Conservation (phyloP, 2,329 filamentous ascomycete genomes). For the Aspergillus arachidicola region DNA sequence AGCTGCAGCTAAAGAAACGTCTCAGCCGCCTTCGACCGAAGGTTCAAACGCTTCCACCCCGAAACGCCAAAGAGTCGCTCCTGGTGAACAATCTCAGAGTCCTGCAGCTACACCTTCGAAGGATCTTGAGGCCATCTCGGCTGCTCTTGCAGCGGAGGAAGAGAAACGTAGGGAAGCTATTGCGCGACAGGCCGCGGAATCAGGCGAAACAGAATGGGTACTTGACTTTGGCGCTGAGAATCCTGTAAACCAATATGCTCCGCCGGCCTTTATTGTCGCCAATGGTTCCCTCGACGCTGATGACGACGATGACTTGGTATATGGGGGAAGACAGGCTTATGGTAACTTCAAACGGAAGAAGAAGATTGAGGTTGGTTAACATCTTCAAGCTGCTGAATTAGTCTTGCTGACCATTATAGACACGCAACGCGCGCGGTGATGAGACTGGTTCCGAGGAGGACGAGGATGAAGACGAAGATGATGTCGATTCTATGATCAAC, state of each 20-base stretch:
- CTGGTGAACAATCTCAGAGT: constrained; percentile 18
- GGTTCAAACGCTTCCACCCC: constrained; percentile 37
- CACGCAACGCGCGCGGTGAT: constrained; percentile 1
- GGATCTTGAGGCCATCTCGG: constrained; percentile 44
- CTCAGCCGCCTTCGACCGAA: constrained; percentile 52
- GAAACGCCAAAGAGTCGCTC: constrained; percentile 41
- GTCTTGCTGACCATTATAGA: constrained; percentile 9
- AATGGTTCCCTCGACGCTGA: constrained; percentile 39
- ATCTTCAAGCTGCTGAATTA: neutral
- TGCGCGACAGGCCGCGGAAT: constrained; percentile 44
- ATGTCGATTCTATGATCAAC: constrained; percentile 21
- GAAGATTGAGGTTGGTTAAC: constrained; percentile 26
- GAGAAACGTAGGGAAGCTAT: constrained; percentile 44
- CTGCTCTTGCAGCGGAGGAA: constrained; percentile 45
- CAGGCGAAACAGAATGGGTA: constrained; percentile 49
- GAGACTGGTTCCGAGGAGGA: constrained; percentile 7
- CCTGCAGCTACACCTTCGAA: constrained; percentile 29
- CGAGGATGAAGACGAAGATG: constrained; percentile 16
- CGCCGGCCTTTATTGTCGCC: constrained; percentile 33
- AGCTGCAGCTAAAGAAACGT: constrained; percentile 45
- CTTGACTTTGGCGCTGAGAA: constrained; percentile 34
- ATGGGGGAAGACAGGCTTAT: constrained; percentile 40
- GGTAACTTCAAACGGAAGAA: constrained; percentile 43
- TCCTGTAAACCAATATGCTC: constrained; percentile 16
- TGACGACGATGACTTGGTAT: constrained; percentile 31